Percentiles rank a stretch among this genome's conserved stretches.
Evolutionary conservation across 257 asterid genomes (phyloP).

Genomic region (Verbena officinalis): DNA sequence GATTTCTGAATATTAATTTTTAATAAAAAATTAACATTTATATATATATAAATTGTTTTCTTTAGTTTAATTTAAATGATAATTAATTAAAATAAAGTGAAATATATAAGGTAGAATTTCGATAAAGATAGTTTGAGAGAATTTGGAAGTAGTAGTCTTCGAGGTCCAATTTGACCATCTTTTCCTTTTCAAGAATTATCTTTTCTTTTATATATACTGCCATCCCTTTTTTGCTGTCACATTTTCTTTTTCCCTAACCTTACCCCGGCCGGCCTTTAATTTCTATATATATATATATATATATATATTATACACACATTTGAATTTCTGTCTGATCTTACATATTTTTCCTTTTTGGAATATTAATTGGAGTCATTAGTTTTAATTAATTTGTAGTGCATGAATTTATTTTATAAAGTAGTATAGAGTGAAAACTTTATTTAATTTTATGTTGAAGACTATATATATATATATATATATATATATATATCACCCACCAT

Average conservation of each 20-base stretch:
- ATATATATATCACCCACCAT: not conserved
- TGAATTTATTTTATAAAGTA: too few relatives aligned
- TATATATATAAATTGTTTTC: too few relatives aligned
- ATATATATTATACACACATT: too few relatives aligned
- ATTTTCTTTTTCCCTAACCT: conserved; percentile 42
- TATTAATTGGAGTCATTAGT: not conserved
- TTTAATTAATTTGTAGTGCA: too few relatives aligned
- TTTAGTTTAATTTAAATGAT: too few relatives aligned
- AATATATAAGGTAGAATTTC: conserved; percentile 61
- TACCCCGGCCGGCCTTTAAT: conserved; percentile 27
- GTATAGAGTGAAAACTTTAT: too few relatives aligned
- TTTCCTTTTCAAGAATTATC: conserved; percentile 42
- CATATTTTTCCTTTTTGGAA: not conserved
- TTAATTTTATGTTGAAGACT: too few relatives aligned
- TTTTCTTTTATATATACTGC: conserved; percentile 55
- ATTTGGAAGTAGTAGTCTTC: conserved; percentile 72
- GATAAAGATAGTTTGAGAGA: conserved; percentile 78
- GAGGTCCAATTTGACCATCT: conserved; percentile 96
- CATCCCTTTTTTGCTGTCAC: conserved; percentile 76
- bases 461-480: not conserved
- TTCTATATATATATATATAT: conserved; percentile 4
- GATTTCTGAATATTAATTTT: too few relatives aligned
- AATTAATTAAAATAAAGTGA: too few relatives aligned
- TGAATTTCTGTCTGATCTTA: too few relatives aligned
- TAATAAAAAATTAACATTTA: too few relatives aligned